Evolutionary conservation across 2,329 filamentous ascomycete genomes (phyloP).

Genomic region (Aspergillus aculeatinus): DNA sequence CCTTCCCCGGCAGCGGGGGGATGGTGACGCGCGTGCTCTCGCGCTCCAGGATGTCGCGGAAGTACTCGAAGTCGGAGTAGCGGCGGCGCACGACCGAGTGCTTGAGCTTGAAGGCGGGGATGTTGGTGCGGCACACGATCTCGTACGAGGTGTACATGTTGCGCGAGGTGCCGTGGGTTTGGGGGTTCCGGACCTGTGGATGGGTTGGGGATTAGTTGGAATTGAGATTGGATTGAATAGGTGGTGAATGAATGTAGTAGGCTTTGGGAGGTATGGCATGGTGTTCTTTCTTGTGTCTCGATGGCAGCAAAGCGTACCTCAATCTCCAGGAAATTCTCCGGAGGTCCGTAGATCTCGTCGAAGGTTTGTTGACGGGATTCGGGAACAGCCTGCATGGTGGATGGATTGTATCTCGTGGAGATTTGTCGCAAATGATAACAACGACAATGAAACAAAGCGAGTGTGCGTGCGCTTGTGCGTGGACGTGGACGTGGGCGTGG

Average conservation of each 20-base stretch:
- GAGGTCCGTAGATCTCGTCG: conserved; percentile 97
- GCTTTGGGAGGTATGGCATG: too few relatives aligned
- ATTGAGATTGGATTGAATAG: too few relatives aligned
- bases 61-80: conserved; percentile 98
- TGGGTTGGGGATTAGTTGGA: too few relatives aligned
- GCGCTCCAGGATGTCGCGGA: conserved; percentile 95
- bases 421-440: too few relatives aligned
- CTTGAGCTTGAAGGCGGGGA: conserved; percentile 96
- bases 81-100: conserved; percentile 83
- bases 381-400: conserved; percentile 60
- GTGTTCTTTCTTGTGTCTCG: too few relatives aligned
- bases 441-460: too few relatives aligned
- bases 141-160: conserved; percentile 99
- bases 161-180: conserved; percentile 90
- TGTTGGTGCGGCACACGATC: conserved; percentile 96
- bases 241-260: too few relatives aligned
- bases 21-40: conserved; percentile 94
- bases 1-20: conserved; percentile 91
- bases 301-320: conserved; percentile 59
- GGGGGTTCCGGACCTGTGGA: conserved; percentile 86
- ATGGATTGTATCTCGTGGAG: too few relatives aligned
- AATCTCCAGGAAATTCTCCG: conserved; percentile 98
- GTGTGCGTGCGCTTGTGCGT: too few relatives aligned
- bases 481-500: too few relatives aligned
- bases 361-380: conserved; percentile 85